These are phyloP conservation scores for Onygena corvina DNA, from an alignment of 2,329 filamentous ascomycete genomes.

Conservation along the genomic window DNA sequence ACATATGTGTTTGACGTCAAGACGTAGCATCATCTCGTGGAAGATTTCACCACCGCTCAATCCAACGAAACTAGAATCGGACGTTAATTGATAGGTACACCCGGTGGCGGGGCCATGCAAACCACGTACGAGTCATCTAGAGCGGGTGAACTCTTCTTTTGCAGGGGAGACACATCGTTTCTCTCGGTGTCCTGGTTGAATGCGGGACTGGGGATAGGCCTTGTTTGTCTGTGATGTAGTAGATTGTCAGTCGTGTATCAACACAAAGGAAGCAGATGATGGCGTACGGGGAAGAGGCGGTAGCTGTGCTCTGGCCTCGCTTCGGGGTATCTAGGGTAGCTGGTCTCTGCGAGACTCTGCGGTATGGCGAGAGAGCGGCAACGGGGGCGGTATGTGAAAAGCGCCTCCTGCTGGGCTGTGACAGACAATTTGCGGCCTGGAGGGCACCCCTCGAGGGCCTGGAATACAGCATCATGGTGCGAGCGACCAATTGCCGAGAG, in stretches of 20 bases:
- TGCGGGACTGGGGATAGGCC: slow-evolving; percentile 51
- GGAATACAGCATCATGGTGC: slow-evolving; percentile 39
- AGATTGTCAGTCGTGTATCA: slow-evolving; percentile 11
- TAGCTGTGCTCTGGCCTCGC: slow-evolving; percentile 38
- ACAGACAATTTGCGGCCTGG: slow-evolving; percentile 32
- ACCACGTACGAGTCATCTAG: slow-evolving; percentile 68
- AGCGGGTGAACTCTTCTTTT: slow-evolving; percentile 47
- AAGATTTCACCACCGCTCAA: slow-evolving; percentile 95
- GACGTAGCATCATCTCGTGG: slow-evolving; percentile 96
- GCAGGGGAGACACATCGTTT: slow-evolving; percentile 57
- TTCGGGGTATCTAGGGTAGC: slow-evolving; percentile 24
- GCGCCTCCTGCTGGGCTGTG: slow-evolving; percentile 29
- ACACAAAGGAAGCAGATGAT: neutral
- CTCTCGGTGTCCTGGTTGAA: slow-evolving; percentile 43
- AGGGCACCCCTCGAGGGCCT: slow-evolving; percentile 39
- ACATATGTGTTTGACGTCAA: slow-evolving; percentile 90
- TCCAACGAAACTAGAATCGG: slow-evolving; percentile 60
- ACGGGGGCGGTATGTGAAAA: slow-evolving; percentile 37
- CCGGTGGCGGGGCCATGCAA: slow-evolving; percentile 1
- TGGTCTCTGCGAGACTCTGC: slow-evolving; percentile 29
- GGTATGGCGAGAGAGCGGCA: slow-evolving; percentile 37
- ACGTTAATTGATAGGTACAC: slow-evolving; percentile 12
- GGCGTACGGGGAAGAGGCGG: slow-evolving; percentile 45
- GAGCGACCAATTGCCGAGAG: slow-evolving; percentile 11
- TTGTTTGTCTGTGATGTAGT: slow-evolving; percentile 37